Evolutionary conservation across 2,329 filamentous ascomycete genomes (phyloP).

Genomic region (Grosmannia serpens): DNA sequence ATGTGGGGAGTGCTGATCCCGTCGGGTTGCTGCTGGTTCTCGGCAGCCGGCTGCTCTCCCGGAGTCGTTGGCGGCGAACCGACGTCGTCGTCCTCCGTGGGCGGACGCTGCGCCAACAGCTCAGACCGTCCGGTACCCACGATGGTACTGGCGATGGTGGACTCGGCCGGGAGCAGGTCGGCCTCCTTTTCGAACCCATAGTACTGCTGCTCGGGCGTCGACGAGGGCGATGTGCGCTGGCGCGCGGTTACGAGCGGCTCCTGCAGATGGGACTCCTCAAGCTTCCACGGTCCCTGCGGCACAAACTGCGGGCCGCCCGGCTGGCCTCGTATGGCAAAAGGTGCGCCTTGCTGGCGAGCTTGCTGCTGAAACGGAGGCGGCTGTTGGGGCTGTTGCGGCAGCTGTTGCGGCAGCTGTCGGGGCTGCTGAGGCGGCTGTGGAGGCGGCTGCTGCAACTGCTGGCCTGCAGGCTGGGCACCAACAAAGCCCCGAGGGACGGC

Average conservation of each 20-base stretch:
- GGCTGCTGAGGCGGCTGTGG: background rate
- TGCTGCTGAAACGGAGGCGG: background rate
- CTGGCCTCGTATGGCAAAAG: background rate
- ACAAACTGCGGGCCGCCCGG: constrained; percentile 22
- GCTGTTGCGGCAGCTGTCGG: constrained; percentile 1
- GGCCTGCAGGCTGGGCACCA: too few species aligned
- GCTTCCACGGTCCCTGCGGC: constrained; percentile 37
- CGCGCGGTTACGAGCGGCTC: constrained; percentile 32
- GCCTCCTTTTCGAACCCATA: constrained; percentile 42
- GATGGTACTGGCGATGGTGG: constrained; percentile 4
- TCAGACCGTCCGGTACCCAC: background rate
- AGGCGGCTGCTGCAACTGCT: constrained; percentile 3
- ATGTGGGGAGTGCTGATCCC: background rate
- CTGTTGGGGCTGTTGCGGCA: background rate
- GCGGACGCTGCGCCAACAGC: background rate
- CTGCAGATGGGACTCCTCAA: constrained; percentile 42
- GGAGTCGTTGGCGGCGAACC: background rate
- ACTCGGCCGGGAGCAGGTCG: constrained; percentile 15
- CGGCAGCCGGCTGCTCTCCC: background rate
- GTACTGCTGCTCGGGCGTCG: constrained; percentile 14
- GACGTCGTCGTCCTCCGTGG: background rate
- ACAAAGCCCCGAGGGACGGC: too few species aligned
- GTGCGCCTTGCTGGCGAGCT: background rate
- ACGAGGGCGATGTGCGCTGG: constrained; percentile 21
- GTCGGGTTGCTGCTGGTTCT: background rate